A percentile compares a stretch with the other conserved stretches of the same genome.
Conservation (phyloP, 2,329 filamentous ascomycete species). For the Penicillium glabrum region DNA sequence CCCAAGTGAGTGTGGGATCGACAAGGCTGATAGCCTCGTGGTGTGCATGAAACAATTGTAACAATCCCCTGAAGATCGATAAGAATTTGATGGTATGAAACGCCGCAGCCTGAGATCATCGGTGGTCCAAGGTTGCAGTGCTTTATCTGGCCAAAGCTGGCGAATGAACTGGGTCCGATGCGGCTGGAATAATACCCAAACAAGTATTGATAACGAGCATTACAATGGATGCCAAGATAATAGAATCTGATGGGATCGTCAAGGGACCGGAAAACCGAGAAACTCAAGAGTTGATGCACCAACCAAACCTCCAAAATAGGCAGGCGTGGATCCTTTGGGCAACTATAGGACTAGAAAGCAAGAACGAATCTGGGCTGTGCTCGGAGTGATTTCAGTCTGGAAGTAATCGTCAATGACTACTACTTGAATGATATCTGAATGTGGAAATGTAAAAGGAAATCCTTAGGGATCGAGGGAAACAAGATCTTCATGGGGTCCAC, state of each 20-base stretch:
- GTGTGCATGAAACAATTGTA: not conserved
- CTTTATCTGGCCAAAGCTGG: not conserved
- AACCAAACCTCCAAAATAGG: not conserved
- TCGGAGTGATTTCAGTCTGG: not conserved
- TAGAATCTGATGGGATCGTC: not conserved
- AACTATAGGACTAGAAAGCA: not conserved
- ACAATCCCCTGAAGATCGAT: slow-evolving; percentile 7
- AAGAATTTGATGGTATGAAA: slow-evolving; percentile 1
- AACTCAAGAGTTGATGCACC: not conserved
- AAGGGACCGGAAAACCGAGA: not conserved
- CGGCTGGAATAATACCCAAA: not conserved
- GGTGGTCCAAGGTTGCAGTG: not conserved
- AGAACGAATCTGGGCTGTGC: not conserved
- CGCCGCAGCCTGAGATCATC: not conserved
- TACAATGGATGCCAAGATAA: not conserved
- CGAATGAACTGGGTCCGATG: not conserved
- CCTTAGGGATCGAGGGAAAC: not conserved
- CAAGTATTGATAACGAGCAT: not conserved
- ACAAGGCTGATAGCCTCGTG: not conserved
- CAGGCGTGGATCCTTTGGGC: slow-evolving; percentile 2
- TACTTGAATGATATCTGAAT: not conserved
- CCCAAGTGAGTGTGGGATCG: not conserved
- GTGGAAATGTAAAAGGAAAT: not conserved
- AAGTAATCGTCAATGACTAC: not conserved
- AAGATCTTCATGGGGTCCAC: not conserved